A percentile compares a stretch with the other conserved stretches of the same genome.
phyloP scores from a whole-genome alignment of 805 yeast species.

The Ogataea methylovora region DNA sequence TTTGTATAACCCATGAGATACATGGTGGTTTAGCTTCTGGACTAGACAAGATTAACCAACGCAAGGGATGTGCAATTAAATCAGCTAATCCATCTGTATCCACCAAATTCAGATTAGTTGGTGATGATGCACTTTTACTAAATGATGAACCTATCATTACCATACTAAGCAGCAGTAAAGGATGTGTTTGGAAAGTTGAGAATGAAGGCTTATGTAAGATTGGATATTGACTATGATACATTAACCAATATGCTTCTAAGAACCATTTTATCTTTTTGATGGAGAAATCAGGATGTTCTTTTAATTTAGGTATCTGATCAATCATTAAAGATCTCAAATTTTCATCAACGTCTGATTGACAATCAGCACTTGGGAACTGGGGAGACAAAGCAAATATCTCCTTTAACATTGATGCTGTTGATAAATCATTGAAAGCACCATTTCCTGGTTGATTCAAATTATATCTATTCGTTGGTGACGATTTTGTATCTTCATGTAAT shows the following conservation, averaged over 20 bases:
- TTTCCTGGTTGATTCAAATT: too few species aligned
- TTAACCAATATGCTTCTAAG: conserved; percentile 39
- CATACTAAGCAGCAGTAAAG: conserved; percentile 47
- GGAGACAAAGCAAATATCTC: conserved; percentile 17
- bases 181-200: conserved; percentile 41
- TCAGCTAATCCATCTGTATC: conserved; percentile 22
- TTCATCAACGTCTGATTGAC: conserved; percentile 13
- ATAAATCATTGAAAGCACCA: too few species aligned
- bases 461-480: too few species aligned
- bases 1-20: conserved; percentile 42
- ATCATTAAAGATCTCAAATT: conserved; percentile 9
- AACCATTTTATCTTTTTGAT: conserved; percentile 12
- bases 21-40: conserved; percentile 37
- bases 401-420: conserved; percentile 12
- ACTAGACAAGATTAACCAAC: conserved; percentile 38
- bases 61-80: conserved; percentile 33
- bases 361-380: conserved; percentile 15
- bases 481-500: too few species aligned
- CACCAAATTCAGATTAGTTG: conserved; percentile 4
- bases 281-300: conserved; percentile 13
- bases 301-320: conserved; percentile 11
- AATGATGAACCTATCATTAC: conserved; percentile 44
- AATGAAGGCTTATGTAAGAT: conserved; percentile 42
- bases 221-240: conserved; percentile 49
- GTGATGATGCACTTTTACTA: conserved; percentile 4